Evolutionary conservation across 2,329 filamentous ascomycete species (phyloP).

Genomic region (Raffaelea ambrosiae): DNA sequence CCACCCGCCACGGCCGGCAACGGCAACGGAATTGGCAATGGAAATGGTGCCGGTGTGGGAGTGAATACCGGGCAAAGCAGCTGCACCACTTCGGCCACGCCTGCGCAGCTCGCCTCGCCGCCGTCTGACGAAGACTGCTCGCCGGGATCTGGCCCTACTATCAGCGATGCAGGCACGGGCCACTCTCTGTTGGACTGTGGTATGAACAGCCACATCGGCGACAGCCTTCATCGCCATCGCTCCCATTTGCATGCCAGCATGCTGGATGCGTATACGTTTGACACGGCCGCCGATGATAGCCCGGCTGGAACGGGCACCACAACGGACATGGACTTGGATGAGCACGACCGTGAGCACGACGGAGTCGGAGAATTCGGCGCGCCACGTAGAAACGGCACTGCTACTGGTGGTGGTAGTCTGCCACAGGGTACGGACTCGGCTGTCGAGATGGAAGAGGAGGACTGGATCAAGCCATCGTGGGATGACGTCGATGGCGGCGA

Average conservation of each 20-base stretch:
- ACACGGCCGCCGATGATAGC: slow-evolving; percentile 5
- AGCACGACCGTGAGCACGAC: slow-evolving; percentile 8
- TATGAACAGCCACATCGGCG: slow-evolving; percentile 3
- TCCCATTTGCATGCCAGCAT: slow-evolving; percentile 5
- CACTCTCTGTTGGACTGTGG: neutral
- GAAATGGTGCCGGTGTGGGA: neutral
- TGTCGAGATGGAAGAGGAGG: slow-evolving; percentile 15
- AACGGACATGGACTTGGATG: neutral
- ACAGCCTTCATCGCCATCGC: slow-evolving; percentile 3
- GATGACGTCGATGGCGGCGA: slow-evolving; percentile 11
- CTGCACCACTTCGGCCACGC: neutral
- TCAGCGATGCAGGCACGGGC: slow-evolving; percentile 1
- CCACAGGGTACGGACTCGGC: slow-evolving; percentile 4
- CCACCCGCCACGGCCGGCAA: neutral
- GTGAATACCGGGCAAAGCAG: neutral
- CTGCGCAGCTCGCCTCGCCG: slow-evolving; percentile 5
- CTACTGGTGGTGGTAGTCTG: slow-evolving; percentile 20
- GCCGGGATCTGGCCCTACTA: slow-evolving; percentile 1
- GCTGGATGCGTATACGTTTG: slow-evolving; percentile 23
- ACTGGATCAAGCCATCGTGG: slow-evolving; percentile 31
- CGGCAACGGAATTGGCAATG: neutral
- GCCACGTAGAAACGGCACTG: neutral
- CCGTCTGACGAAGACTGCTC: slow-evolving; percentile 16
- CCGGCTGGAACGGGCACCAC: neutral
- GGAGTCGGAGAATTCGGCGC: slow-evolving; percentile 4